Conservation (phyloP, 495 filamentous ascomycete species). For the Talaromyces proteolyticus region DNA sequence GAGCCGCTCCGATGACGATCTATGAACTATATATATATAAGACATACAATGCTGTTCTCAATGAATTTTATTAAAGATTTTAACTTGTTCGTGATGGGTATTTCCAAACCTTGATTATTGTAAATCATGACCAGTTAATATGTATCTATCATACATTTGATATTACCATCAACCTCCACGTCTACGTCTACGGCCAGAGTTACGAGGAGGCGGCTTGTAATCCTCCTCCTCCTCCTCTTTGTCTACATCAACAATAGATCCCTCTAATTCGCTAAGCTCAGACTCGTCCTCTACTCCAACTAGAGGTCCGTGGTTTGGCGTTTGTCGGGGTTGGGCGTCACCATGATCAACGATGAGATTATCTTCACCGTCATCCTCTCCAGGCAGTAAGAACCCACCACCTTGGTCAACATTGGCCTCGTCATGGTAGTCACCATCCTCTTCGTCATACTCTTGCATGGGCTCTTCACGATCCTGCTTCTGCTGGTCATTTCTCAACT, state of each 20-base stretch:
- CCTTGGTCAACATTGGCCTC: slow-evolving; percentile 20
- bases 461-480: neutral
- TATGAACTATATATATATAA: too few relatives aligned
- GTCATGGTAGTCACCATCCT: slow-evolving; percentile 4
- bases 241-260: neutral
- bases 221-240: neutral
- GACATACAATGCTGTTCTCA: too few relatives aligned
- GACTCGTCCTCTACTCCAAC: neutral
- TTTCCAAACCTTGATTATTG: too few relatives aligned
- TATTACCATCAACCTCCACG: too few relatives aligned
- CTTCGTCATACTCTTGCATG: neutral
- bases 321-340: neutral
- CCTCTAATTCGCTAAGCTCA: neutral
- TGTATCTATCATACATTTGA: neutral
- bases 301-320: too few relatives aligned
- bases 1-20: too few relatives aligned
- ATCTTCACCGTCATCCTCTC: slow-evolving; percentile 10
- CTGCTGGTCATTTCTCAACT: neutral
- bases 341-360: slow-evolving; percentile 6
- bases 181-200: slow-evolving; percentile 1
- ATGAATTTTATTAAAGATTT: too few relatives aligned
- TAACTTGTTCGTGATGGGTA: too few relatives aligned
- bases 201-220: slow-evolving; percentile 3
- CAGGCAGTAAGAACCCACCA: slow-evolving; percentile 28
- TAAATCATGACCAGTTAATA: neutral